Evolutionary conservation across 1,139 yeast genomes (phyloP).

Genomic region (Pichia sp.): DNA sequence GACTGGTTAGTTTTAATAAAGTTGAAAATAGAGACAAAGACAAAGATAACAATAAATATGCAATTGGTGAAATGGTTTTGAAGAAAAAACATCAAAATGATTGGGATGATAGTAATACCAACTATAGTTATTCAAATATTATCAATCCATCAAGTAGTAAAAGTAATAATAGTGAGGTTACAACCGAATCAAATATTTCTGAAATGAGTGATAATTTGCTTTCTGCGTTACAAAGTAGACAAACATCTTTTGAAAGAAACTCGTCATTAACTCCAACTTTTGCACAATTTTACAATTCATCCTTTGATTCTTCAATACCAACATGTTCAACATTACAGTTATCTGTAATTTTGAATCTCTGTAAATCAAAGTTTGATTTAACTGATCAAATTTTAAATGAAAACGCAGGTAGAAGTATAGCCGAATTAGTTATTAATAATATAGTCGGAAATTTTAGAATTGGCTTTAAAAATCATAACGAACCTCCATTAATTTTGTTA

Average conservation of each 20-base stretch:
- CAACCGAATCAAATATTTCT: conserved; percentile 1
- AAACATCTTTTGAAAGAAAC: conserved; percentile 8
- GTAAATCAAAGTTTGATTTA: conserved; percentile 49
- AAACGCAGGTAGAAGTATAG: conserved; percentile 63
- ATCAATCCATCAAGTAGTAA: background rate
- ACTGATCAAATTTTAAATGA: conserved; percentile 51
- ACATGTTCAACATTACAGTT: conserved; percentile 76
- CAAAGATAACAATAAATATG: conserved; percentile 38
- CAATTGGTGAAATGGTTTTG: conserved; percentile 69
- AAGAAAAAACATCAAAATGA: conserved; percentile 41
- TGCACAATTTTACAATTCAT: conserved; percentile 7
- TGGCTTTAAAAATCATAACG: conserved; percentile 54
- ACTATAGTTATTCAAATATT: conserved; percentile 5
- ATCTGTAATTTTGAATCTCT: conserved; percentile 65
- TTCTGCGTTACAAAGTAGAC: conserved; percentile 4
- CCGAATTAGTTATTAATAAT: conserved; percentile 51
- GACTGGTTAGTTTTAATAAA: conserved; percentile 75
- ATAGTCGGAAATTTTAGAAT: conserved; percentile 51
- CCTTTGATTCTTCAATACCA: conserved; percentile 35
- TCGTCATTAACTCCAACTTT: conserved; percentile 7
- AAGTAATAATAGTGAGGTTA: background rate
- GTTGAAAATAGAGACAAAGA: conserved; percentile 29
- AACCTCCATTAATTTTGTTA: conserved; percentile 70
- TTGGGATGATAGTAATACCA: conserved; percentile 40
- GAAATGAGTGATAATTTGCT: background rate